Percentiles rank a stretch among this genome's conserved stretches.
Conservation (phyloP, 1,284 basidiomycete species). For the Erythrobasidium hasegawianum region DNA sequence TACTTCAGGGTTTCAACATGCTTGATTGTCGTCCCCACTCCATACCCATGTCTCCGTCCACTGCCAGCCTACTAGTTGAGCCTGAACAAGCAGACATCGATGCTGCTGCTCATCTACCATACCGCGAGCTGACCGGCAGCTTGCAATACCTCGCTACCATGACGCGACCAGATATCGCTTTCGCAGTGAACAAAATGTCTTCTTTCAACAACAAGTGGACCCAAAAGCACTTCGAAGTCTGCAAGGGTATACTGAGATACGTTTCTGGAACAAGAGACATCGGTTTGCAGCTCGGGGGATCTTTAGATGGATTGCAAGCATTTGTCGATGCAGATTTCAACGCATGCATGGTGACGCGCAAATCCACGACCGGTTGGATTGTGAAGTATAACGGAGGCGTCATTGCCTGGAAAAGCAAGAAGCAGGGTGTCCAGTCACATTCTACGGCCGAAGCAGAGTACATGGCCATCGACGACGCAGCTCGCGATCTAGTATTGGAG, state of each 20-base stretch:
- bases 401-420: constrained; percentile 51
- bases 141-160: constrained; percentile 52
- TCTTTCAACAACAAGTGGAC: constrained; percentile 47
- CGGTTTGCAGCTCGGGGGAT: constrained; percentile 41
- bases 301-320: constrained; percentile 45
- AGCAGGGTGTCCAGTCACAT: constrained; percentile 49
- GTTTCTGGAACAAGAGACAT: constrained; percentile 55
- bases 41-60: constrained; percentile 45
- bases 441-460: constrained; percentile 54
- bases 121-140: constrained; percentile 49
- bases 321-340: constrained; percentile 54
- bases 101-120: constrained; percentile 33
- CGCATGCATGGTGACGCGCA: constrained; percentile 44
- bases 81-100: constrained; percentile 10
- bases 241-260: constrained; percentile 52
- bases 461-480: constrained; percentile 54
- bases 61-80: constrained; percentile 7
- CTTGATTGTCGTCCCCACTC: constrained; percentile 52
- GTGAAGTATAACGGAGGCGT: constrained; percentile 47
- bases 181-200: constrained; percentile 50
- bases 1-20: constrained; percentile 49
- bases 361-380: constrained; percentile 52
- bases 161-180: constrained; percentile 53
- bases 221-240: constrained; percentile 50
- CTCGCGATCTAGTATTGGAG: constrained; percentile 51